phyloP scores from a whole-genome alignment of 345 rosid species.

The Corchorus capsularis region DNA sequence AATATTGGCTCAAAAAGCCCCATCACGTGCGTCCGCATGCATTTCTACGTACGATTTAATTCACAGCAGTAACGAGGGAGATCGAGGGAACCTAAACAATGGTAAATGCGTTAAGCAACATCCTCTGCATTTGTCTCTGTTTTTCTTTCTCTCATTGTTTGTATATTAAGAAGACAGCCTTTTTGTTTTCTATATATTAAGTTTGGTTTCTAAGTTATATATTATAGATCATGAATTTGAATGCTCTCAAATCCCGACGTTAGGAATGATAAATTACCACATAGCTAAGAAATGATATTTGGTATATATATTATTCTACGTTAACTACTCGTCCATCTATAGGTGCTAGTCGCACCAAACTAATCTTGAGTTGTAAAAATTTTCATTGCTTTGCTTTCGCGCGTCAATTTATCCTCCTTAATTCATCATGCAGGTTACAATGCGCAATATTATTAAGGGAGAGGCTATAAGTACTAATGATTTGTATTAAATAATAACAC shows the following conservation, averaged over 20 bases:
- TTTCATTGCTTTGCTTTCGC: neutral
- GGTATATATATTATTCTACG: slow-evolving; percentile 36
- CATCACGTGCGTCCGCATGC: slow-evolving; percentile 40
- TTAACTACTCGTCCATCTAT: neutral
- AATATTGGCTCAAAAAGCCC: neutral
- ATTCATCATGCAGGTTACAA: neutral
- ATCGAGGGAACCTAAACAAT: slow-evolving; percentile 31
- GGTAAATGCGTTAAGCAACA: slow-evolving; percentile 62
- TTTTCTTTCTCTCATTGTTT: too few species aligned
- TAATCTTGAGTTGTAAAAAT: neutral
- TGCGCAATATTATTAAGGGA: too few species aligned
- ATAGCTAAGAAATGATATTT: neutral
- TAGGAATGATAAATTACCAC: slow-evolving; percentile 25
- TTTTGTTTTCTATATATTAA: neutral
- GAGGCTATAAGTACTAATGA: too few species aligned
- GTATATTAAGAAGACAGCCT: too few species aligned
- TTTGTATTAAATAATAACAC: too few species aligned
- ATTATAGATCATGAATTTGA: neutral
- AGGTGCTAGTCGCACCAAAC: slow-evolving; percentile 21
- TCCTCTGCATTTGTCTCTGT: slow-evolving; percentile 37
- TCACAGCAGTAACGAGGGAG: slow-evolving; percentile 34
- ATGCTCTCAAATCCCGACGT: slow-evolving; percentile 31
- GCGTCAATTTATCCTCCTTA: neutral
- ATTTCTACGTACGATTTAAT: neutral
- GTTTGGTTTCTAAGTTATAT: too few species aligned